These are phyloP conservation scores for Amoeboaphelidium occidentale DNA, from an alignment of 371 early-diverging fungal genomes.

Conservation along the genomic window DNA sequence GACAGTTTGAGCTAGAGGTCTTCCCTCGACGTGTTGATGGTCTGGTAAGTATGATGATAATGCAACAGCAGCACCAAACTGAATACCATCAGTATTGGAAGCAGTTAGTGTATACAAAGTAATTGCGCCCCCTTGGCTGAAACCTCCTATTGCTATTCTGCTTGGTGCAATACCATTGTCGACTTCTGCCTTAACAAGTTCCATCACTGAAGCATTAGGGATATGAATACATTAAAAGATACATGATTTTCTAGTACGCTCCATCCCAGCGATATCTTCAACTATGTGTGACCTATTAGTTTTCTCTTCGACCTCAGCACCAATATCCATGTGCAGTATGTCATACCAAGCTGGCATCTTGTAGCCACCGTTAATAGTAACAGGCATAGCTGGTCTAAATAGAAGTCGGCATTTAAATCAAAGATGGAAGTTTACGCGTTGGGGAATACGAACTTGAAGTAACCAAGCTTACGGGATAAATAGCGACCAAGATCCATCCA, in stretches of 20 bases:
- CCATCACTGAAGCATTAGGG: no score
- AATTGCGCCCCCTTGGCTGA: constrained; percentile 51
- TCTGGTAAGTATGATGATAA: not conserved
- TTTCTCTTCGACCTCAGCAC: constrained; percentile 34
- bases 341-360: constrained; percentile 48
- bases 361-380: constrained; percentile 61
- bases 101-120: not conserved
- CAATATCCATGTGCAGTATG: not conserved
- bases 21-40: no score
- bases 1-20: not conserved
- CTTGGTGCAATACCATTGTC: constrained; percentile 42
- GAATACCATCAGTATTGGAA: not conserved
- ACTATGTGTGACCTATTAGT: constrained; percentile 41
- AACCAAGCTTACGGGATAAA: constrained; percentile 30
- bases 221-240: no score
- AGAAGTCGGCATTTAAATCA: not conserved
- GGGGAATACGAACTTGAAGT: constrained; percentile 61
- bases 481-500: constrained; percentile 20
- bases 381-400: constrained; percentile 35
- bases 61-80: not conserved
- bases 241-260: not conserved
- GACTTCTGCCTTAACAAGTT: no score
- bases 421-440: constrained; percentile 28
- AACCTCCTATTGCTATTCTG: constrained; percentile 76
- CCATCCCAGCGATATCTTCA: constrained; percentile 13